A percentile compares a stretch with the other conserved stretches of the same genome.
phyloP scores from a whole-genome alignment of 257 asterid genomes.

The Solanum tarapatanum region DNA sequence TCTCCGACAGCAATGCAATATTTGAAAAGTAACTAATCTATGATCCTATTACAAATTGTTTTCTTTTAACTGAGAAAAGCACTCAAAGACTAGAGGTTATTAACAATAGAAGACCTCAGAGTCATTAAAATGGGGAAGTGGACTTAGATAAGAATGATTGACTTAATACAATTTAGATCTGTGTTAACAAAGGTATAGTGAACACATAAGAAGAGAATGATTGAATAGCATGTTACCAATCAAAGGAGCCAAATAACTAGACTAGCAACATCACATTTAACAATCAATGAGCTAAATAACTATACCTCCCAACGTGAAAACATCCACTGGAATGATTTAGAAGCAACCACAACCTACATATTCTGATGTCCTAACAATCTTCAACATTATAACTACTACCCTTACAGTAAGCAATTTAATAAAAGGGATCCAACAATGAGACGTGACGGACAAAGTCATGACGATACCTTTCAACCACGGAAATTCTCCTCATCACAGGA shows the following conservation, averaged over 20 bases:
- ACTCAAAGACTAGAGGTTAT: neutral
- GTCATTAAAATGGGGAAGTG: neutral
- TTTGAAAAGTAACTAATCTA: neutral
- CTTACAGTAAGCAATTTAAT: neutral
- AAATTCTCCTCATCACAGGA: neutral
- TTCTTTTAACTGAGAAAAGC: neutral
- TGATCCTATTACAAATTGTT: neutral
- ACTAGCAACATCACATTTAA: neutral
- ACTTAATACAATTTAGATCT: neutral
- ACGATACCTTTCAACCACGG: neutral
- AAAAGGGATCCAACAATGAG: neutral
- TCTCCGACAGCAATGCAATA: neutral
- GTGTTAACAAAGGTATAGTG: neutral
- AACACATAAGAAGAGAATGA: neutral
- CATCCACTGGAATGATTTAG: neutral
- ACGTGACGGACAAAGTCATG: neutral
- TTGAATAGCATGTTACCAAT: neutral
- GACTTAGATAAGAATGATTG: neutral
- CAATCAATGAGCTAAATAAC: neutral
- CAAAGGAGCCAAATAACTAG: neutral
- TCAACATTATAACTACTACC: neutral
- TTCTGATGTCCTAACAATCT: neutral
- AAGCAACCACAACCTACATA: neutral
- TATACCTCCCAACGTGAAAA: neutral
- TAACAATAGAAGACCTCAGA: neutral